These are phyloP conservation scores for Maudiozyma serrabonitensis DNA, from an alignment of 805 yeast genomes.

Conservation along the genomic window DNA sequence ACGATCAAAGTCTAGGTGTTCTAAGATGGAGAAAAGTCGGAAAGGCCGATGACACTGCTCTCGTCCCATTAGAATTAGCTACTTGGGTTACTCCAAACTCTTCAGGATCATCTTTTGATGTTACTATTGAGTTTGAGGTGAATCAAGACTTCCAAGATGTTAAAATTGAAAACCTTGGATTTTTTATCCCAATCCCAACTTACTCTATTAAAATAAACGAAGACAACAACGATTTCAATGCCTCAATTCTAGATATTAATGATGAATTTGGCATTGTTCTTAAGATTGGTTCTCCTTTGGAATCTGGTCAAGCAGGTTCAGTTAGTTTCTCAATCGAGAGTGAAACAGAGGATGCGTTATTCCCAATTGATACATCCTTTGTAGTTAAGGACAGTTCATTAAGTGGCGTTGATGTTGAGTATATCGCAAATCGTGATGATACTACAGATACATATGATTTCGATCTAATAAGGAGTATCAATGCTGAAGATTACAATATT, in stretches of 20 bases:
- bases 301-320: conserved; percentile 51
- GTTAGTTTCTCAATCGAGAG: conserved; percentile 73
- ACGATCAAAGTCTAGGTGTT: conserved; percentile 84
- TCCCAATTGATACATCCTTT: conserved; percentile 79
- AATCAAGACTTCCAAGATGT: conserved; percentile 32
- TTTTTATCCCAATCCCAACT: conserved; percentile 56
- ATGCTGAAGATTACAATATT: conserved; percentile 51
- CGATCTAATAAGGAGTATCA: conserved; percentile 49
- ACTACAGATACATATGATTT: conserved; percentile 50
- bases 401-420: conserved; percentile 56
- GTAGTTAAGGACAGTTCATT: conserved; percentile 31
- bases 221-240: conserved; percentile 40
- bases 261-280: conserved; percentile 62
- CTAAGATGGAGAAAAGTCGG: conserved; percentile 83
- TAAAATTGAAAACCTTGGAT: conserved; percentile 38
- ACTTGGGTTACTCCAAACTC: conserved; percentile 62
- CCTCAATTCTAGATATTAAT: conserved; percentile 44
- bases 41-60: conserved; percentile 43
- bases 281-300: conserved; percentile 42
- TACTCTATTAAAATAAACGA: conserved; percentile 44
- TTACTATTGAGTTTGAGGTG: conserved; percentile 84
- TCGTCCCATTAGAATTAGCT: conserved; percentile 62
- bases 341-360: conserved; percentile 69
- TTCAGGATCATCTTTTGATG: conserved; percentile 50
- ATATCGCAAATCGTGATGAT: conserved; percentile 37